These are phyloP conservation scores for Cochlearia excelsa DNA, from an alignment of 345 rosid genomes.

Conservation along the genomic window DNA sequence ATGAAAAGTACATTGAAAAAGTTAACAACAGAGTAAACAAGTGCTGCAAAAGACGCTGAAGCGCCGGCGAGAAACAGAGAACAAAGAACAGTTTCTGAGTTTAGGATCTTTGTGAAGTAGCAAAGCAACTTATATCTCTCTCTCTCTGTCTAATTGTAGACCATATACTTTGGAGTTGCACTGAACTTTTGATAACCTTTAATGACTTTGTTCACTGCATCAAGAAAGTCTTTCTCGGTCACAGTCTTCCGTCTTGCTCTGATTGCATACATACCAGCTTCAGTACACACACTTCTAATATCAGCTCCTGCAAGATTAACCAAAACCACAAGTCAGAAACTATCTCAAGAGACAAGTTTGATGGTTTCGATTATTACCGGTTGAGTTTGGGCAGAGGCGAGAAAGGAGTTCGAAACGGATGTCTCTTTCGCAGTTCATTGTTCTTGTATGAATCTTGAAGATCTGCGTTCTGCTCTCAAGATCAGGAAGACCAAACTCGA, in stretches of 20 bases:
- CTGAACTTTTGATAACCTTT: conserved; percentile 96
- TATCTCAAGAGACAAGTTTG: not conserved
- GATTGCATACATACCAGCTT: conserved; percentile 94
- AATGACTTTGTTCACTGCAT: conserved; percentile 96
- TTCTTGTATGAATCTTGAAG: conserved; percentile 87
- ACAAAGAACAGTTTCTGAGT: conserved; percentile 13
- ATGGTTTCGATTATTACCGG: conserved; percentile 45
- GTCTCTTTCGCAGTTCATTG: conserved; percentile 90
- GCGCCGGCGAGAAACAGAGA: not conserved
- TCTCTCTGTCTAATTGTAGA: conserved; percentile 49
- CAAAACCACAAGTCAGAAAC: conserved; percentile 12
- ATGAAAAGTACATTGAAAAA: not conserved
- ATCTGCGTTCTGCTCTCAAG: conserved; percentile 90
- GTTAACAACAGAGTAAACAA: conserved; percentile 8
- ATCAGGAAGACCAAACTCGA: conserved; percentile 93
- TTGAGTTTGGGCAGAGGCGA: conserved; percentile 90
- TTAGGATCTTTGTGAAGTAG: conserved; percentile 1
- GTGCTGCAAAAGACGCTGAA: conserved; percentile 5
- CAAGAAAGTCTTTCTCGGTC: conserved; percentile 92
- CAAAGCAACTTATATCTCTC: not conserved
- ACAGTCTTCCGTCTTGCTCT: conserved; percentile 89
- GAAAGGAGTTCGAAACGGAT: conserved; percentile 91
- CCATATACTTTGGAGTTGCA: conserved; percentile 94
- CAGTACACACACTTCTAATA: conserved; percentile 93
- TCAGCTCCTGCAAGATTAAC: conserved; percentile 65